phyloP scores from a whole-genome alignment of 2,329 filamentous ascomycete species.

The Neofusicoccum sp. region DNA sequence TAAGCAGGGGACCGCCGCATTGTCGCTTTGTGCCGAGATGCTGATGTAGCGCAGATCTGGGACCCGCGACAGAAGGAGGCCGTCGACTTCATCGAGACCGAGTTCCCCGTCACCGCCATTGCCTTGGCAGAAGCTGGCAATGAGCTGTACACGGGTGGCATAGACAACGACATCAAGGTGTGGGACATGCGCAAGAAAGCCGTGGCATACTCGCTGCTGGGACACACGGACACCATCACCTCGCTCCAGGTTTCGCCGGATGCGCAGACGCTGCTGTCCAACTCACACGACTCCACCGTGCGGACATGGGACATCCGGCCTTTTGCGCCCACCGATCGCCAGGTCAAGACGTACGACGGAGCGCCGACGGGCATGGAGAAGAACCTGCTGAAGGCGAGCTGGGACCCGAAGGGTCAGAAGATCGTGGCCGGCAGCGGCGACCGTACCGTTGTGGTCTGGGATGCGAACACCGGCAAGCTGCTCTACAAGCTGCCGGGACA shows the following conservation, averaged over 20 bases:
- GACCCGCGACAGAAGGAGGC: constrained; percentile 89
- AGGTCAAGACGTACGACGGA: constrained; percentile 88
- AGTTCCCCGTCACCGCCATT: constrained; percentile 88
- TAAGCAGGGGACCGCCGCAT: constrained; percentile 26
- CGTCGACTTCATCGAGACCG: constrained; percentile 81
- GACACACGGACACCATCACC: constrained; percentile 89
- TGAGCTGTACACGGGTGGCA: constrained; percentile 89
- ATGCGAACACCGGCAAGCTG: constrained; percentile 80
- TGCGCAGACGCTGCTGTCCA: constrained; percentile 83
- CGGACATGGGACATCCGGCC: constrained; percentile 95
- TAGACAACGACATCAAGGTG: constrained; percentile 95
- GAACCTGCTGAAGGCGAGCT: constrained; percentile 86
- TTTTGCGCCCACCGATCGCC: constrained; percentile 84
- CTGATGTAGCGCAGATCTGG: constrained; percentile 64
- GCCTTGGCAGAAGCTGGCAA: constrained; percentile 92
- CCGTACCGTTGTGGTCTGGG: constrained; percentile 89
- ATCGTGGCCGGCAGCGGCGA: constrained; percentile 89
- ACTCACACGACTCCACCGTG: constrained; percentile 90
- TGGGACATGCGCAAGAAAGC: constrained; percentile 95
- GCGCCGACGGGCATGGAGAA: constrained; percentile 84
- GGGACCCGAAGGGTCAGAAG: constrained; percentile 81
- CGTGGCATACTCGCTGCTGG: constrained; percentile 80
- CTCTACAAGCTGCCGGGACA: constrained; percentile 94
- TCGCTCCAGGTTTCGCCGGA: constrained; percentile 91
- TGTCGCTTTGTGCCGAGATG: not conserved